These are phyloP conservation scores for Coelastrella sp. DNA, from an alignment of 139 green algal species.

Conservation along the genomic window DNA sequence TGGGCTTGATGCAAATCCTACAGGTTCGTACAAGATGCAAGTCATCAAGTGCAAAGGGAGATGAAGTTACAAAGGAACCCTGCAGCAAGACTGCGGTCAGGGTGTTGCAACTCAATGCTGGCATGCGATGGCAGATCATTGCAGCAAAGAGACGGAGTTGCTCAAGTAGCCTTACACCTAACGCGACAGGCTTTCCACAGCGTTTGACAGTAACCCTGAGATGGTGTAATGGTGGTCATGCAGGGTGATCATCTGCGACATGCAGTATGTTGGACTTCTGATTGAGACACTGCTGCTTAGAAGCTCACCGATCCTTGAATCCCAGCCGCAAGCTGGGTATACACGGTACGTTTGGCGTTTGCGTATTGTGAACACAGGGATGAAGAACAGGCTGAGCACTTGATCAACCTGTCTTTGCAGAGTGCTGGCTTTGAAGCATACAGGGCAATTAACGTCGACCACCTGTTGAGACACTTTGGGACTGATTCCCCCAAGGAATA, in stretches of 20 bases:
- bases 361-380: conserved; percentile 36
- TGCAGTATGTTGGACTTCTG: background rate
- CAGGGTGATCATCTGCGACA: background rate
- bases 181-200: no score
- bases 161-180: no score
- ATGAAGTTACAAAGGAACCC: no score
- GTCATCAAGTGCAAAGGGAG: no score
- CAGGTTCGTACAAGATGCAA: no score
- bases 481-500: conserved; percentile 16
- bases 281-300: background rate
- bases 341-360: conserved; percentile 10
- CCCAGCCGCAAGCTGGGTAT: conserved; percentile 6
- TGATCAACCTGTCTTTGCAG: background rate
- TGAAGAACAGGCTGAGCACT: conserved; percentile 35
- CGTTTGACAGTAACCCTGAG: no score
- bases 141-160: no score
- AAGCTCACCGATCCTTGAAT: conserved; percentile 9
- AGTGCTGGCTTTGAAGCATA: background rate
- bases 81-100: no score
- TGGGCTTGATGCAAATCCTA: background rate
- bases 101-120: no score
- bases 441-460: conserved; percentile 2
- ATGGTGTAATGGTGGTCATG: background rate
- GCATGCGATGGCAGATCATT: no score
- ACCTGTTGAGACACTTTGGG: background rate